phyloP scores from a whole-genome alignment of 2,329 filamentous ascomycete species.

The Diaporthe citri region DNA sequence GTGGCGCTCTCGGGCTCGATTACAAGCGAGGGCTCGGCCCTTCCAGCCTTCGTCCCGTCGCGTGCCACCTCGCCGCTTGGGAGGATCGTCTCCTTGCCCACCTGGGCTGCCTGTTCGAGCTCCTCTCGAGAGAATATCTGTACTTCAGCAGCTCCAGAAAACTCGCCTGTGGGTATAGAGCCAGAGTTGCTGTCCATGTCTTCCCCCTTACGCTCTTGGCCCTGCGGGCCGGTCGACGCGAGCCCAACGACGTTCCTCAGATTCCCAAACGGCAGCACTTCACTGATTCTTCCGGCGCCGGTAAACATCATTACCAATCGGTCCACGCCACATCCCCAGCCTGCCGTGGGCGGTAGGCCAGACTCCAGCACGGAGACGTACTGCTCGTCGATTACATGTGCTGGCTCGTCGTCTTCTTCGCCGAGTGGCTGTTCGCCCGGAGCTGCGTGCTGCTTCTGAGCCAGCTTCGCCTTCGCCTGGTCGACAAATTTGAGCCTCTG shows the following conservation, averaged over 20 bases:
- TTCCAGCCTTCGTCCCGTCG: not conserved
- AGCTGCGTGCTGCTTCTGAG: slow-evolving; percentile 54
- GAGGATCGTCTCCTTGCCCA: not conserved
- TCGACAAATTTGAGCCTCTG: slow-evolving; percentile 85
- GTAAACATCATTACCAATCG: slow-evolving; percentile 91
- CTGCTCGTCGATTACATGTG: slow-evolving; percentile 75
- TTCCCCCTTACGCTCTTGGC: not conserved
- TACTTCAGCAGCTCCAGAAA: not conserved
- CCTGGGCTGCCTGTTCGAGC: not conserved
- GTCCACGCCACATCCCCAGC: slow-evolving; percentile 96
- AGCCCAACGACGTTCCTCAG: slow-evolving; percentile 75
- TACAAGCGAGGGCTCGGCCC: not conserved
- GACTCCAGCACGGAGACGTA: slow-evolving; percentile 89
- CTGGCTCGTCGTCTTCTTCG: slow-evolving; percentile 58
- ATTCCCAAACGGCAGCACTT: slow-evolving; percentile 90
- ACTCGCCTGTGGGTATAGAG: not conserved
- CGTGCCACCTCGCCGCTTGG: slow-evolving; percentile 1
- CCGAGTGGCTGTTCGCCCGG: slow-evolving; percentile 41
- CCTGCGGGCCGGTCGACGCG: slow-evolving; percentile 48
- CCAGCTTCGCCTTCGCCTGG: slow-evolving; percentile 52
- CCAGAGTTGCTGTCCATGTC: not conserved
- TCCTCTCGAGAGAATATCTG: not conserved
- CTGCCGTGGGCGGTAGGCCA: slow-evolving; percentile 93
- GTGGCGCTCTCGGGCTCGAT: slow-evolving; percentile 5
- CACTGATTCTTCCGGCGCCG: slow-evolving; percentile 81